Conservation (phyloP, 2,329 filamentous ascomycete species). For the Diplodia seriata region DNA sequence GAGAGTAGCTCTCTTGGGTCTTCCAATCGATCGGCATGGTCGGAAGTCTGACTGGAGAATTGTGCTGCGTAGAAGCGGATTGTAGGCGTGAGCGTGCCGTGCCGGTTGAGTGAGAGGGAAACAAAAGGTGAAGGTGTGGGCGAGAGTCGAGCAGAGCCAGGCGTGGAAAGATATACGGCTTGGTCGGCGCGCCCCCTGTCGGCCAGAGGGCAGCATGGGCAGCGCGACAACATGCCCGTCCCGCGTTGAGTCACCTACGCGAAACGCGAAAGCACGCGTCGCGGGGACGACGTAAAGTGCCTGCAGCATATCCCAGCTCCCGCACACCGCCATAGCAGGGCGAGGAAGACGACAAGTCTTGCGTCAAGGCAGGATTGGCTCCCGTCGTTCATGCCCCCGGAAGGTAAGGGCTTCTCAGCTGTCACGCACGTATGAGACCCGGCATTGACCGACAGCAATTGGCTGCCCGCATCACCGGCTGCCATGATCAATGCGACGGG, state of each 20-base stretch:
- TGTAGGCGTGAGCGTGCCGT: neutral
- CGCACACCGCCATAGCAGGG: neutral
- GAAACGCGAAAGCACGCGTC: slow-evolving; percentile 4
- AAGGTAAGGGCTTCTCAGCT: neutral
- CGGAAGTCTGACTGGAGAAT: neutral
- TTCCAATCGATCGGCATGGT: slow-evolving; percentile 49
- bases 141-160: neutral
- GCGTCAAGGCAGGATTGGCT: neutral
- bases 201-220: neutral
- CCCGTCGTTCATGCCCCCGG: neutral
- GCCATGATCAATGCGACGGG: neutral
- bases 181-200: slow-evolving; percentile 5
- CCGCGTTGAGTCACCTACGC: slow-evolving; percentile 3
- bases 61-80: neutral
- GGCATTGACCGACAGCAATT: neutral
- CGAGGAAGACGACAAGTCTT: neutral
- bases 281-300: slow-evolving; percentile 7
- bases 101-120: neutral
- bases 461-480: neutral
- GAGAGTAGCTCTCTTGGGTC: slow-evolving; percentile 45
- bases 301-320: neutral
- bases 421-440: neutral
- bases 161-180: slow-evolving; percentile 14
- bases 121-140: neutral
- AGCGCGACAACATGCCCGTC: neutral